Percentiles rank a stretch among this genome's conserved stretches.
Conservation (phyloP, 192 early-diverging fungal genomes). For the Paraglomus brasilianum region DNA sequence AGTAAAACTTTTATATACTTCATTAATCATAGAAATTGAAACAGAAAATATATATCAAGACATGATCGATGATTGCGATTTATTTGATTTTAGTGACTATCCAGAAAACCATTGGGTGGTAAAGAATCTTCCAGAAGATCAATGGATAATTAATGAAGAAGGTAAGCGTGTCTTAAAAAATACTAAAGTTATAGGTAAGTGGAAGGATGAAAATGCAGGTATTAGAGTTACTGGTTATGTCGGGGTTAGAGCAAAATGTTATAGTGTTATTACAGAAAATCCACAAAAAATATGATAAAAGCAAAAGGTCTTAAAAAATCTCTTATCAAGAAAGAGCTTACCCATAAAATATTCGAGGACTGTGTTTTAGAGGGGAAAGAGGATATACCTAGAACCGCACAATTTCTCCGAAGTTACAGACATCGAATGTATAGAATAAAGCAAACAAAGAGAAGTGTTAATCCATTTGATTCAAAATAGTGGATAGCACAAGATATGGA, state of each 20-base stretch:
- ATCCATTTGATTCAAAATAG: constrained; percentile 21
- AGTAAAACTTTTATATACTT: constrained; percentile 25
- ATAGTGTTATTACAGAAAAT: constrained; percentile 5
- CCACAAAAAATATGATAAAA: too few relatives aligned
- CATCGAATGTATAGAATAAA: constrained; percentile 27
- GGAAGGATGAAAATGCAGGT: constrained; percentile 29
- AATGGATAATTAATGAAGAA: constrained; percentile 27
- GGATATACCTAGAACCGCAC: constrained; percentile 18
- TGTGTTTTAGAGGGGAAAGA: constrained; percentile 29
- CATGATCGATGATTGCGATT: constrained; percentile 26
- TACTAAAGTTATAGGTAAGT: constrained; percentile 28
- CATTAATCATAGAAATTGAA: constrained; percentile 27
- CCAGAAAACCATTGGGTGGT: constrained; percentile 25
- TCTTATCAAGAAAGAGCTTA: constrained; percentile 23
- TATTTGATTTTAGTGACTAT: constrained; percentile 26
- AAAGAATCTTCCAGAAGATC: constrained; percentile 27
- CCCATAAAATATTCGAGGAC: constrained; percentile 29
- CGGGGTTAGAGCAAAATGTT: constrained; percentile 20
- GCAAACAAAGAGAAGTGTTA: constrained; percentile 28
- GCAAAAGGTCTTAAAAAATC: constrained; percentile 24
- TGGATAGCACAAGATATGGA: constrained; percentile 9
- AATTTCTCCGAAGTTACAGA: constrained; percentile 31
- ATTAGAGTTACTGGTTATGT: constrained; percentile 18
- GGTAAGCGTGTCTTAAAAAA: constrained; percentile 28
- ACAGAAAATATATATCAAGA: constrained; percentile 26